These are phyloP conservation scores for Acacia acuminata DNA, from an alignment of 306 rosid species.

Conservation along the genomic window DNA sequence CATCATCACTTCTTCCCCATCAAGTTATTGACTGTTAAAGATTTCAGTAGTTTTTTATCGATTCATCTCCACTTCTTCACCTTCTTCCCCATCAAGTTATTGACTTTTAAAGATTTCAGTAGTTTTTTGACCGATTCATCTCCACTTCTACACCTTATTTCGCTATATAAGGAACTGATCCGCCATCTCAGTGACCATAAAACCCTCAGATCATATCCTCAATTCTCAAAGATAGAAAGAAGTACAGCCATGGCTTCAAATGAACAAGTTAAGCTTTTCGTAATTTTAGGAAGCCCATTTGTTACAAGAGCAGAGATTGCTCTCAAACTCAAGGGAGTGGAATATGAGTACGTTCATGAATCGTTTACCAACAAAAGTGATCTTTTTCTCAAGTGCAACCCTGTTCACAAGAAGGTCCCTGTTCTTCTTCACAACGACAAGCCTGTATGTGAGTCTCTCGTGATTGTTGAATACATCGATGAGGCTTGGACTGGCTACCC, in stretches of 20 bases:
- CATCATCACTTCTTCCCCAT: not conserved
- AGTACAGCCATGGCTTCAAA: not conserved
- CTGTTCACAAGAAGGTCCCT: constrained; percentile 48
- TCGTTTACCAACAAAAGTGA: constrained; percentile 34
- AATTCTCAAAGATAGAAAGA: not conserved
- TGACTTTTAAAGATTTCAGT: no score
- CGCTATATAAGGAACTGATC: not conserved
- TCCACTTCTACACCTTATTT: not conserved
- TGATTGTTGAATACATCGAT: constrained; percentile 10
- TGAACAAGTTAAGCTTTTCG: constrained; percentile 35
- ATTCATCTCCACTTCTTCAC: not conserved
- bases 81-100: no score
- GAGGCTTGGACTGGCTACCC: no score
- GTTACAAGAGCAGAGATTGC: constrained; percentile 36
- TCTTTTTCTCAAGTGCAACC: constrained; percentile 48
- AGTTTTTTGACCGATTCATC: not conserved
- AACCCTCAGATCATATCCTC: not conserved
- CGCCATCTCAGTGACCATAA: not conserved
- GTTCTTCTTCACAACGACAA: constrained; percentile 46
- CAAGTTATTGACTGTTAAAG: not conserved
- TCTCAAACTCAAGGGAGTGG: constrained; percentile 50
- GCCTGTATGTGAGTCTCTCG: constrained; percentile 45
- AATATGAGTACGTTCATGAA: constrained; percentile 40
- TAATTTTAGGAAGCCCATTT: not conserved
- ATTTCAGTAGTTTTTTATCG: not conserved